Evolutionary conservation across 495 filamentous ascomycete species (phyloP).

Genomic region (Melanomma pulvis-pyrius): DNA sequence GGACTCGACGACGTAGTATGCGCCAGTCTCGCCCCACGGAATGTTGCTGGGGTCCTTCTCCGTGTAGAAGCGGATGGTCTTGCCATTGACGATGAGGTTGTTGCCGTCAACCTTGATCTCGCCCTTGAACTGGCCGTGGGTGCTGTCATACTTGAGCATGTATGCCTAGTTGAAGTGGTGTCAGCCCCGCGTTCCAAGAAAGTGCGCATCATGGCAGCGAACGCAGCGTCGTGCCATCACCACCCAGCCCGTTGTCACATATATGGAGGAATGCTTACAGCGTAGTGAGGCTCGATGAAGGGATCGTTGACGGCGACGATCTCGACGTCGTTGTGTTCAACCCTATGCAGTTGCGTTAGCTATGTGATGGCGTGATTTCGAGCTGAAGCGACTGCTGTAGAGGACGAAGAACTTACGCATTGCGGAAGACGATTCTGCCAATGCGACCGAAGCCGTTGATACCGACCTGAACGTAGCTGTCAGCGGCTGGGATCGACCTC

Average conservation of each 20-base stretch:
- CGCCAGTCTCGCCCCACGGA: conserved; percentile 87
- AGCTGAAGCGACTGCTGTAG: no score
- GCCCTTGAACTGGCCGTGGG: conserved; percentile 96
- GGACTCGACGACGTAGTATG: conserved; percentile 95
- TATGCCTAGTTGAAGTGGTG: conserved; percentile 67
- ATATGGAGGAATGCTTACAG: conserved; percentile 65
- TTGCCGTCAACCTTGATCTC: conserved; percentile 71
- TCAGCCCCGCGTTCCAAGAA: conserved; percentile 22
- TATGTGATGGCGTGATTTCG: conserved; percentile 24
- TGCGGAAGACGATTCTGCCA: conserved; percentile 91
- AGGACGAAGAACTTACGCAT: conserved; percentile 62
- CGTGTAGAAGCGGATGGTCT: conserved; percentile 92
- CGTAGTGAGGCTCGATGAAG: conserved; percentile 98
- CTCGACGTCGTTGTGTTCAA: conserved; percentile 81
- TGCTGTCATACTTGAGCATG: conserved; percentile 99
- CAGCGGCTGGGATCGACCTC: background rate
- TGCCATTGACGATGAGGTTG: conserved; percentile 89
- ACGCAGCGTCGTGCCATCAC: background rate
- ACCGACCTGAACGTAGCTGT: conserved; percentile 64
- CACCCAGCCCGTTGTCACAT: background rate
- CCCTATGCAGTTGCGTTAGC: conserved; percentile 55
- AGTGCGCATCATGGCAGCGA: background rate
- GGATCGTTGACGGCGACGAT: conserved; percentile 98
- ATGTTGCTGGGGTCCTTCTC: conserved; percentile 90
- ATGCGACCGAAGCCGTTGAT: conserved; percentile 99